These are phyloP conservation scores for Fragosphaeria purpurea DNA, from an alignment of 2,329 filamentous ascomycete species.

Conservation along the genomic window DNA sequence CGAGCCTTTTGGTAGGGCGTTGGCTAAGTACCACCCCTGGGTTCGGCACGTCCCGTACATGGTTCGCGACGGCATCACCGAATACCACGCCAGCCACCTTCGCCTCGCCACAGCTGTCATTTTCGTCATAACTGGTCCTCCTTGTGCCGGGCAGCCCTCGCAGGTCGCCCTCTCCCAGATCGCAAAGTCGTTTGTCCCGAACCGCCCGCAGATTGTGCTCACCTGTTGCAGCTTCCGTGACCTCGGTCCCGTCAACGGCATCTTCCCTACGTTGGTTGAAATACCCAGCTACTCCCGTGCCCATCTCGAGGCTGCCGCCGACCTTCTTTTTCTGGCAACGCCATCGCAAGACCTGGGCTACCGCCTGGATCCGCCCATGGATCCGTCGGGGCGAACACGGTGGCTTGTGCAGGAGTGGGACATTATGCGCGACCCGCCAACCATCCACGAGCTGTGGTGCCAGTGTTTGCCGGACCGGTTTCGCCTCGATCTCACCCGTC, in stretches of 20 bases:
- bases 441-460: conserved; percentile 37
- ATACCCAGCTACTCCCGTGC: conserved; percentile 35
- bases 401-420: conserved; percentile 36
- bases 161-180: conserved; percentile 37
- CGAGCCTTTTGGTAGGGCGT: conserved; percentile 55
- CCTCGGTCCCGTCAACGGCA: conserved; percentile 26
- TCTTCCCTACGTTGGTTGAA: conserved; percentile 44
- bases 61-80: conserved; percentile 51
- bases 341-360: conserved; percentile 6
- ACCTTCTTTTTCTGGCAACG: conserved; percentile 36
- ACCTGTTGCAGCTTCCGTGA: conserved; percentile 37
- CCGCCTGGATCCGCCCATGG: conserved; percentile 16
- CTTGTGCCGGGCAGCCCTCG: conserved; percentile 35
- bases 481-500: conserved; percentile 29
- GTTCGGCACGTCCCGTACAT: conserved; percentile 66
- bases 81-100: conserved; percentile 53
- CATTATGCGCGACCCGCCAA: conserved; percentile 27
- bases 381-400: conserved; percentile 20
- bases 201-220: conserved; percentile 41
- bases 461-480: conserved; percentile 35
- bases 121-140: conserved; percentile 47
- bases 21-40: conserved; percentile 48
- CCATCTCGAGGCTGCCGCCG: conserved; percentile 40
- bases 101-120: conserved; percentile 48
- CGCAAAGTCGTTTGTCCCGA: conserved; percentile 6